phyloP scores from a whole-genome alignment of 2,329 filamentous ascomycete genomes.

The Penicillium verrucosum region DNA sequence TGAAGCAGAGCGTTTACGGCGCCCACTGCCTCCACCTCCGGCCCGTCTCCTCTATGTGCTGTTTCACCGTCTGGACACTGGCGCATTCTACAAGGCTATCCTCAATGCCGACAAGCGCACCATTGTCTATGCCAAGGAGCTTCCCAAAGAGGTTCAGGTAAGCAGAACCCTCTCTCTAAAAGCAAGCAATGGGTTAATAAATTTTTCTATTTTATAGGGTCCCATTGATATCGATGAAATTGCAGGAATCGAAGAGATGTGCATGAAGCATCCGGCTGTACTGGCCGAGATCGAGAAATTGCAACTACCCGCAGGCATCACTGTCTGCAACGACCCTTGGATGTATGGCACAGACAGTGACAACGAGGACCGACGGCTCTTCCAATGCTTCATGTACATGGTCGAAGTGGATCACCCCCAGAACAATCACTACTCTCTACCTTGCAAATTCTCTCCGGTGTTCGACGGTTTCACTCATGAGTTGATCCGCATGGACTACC shows the following conservation, averaged over 20 bases:
- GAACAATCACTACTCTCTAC: constrained; percentile 38
- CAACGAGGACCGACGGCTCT: constrained; percentile 40
- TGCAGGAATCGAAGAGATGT: constrained; percentile 54
- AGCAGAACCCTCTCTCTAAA: constrained; percentile 2
- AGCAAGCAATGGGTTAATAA: constrained; percentile 42
- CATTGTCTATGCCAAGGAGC: constrained; percentile 39
- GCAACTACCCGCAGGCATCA: constrained; percentile 55
- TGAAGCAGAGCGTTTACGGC: constrained; percentile 58
- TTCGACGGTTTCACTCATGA: constrained; percentile 61
- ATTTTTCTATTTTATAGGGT: constrained; percentile 55
- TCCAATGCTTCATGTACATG: constrained; percentile 43
- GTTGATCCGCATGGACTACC: constrained; percentile 65
- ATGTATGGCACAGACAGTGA: constrained; percentile 57
- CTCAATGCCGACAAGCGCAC: constrained; percentile 41
- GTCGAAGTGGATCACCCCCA: constrained; percentile 35
- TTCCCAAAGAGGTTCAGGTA: constrained; percentile 48
- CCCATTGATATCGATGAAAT: constrained; percentile 60
- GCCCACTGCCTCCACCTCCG: constrained; percentile 49
- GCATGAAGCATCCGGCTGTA: constrained; percentile 54
- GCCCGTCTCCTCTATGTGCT: constrained; percentile 54
- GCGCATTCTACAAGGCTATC: constrained; percentile 41
- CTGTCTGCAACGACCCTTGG: constrained; percentile 62
- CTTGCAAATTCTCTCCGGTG: constrained; percentile 38
- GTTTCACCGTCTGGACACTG: constrained; percentile 41
- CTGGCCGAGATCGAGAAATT: constrained; percentile 59